Conservation (phyloP, 2,329 filamentous ascomycete species). For the Coniella lustricola region DNA sequence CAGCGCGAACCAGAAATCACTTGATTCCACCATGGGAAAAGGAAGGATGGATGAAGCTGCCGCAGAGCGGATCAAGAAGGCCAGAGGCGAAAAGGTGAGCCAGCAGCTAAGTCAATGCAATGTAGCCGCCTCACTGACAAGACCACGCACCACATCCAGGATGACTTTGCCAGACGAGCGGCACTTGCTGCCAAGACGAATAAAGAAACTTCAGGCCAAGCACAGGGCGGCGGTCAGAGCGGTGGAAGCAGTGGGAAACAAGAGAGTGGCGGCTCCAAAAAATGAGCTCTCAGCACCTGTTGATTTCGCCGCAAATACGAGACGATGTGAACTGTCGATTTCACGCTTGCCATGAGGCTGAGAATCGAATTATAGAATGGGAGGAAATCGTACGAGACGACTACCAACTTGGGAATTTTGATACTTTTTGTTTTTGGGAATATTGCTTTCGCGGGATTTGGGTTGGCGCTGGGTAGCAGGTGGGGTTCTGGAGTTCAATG, state of each 20-base stretch:
- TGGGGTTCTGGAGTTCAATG: conserved; percentile 14
- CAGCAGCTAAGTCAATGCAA: background rate
- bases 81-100: conserved; percentile 33
- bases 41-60: conserved; percentile 37
- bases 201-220: conserved; percentile 19
- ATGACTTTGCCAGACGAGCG: conserved; percentile 30
- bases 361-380: background rate
- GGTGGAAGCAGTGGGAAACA: conserved; percentile 17
- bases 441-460: conserved; percentile 11
- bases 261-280: conserved; percentile 11
- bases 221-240: conserved; percentile 13
- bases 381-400: conserved; percentile 1
- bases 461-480: conserved; percentile 14
- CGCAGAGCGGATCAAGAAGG: conserved; percentile 34
- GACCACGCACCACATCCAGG: conserved; percentile 19
- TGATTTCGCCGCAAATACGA: background rate
- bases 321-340: background rate
- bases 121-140: background rate
- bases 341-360: conserved; percentile 4
- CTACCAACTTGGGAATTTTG: conserved; percentile 10
- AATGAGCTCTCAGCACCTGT: conserved; percentile 9
- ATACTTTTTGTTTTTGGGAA: conserved; percentile 11
- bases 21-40: conserved; percentile 23
- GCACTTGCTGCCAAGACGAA: conserved; percentile 29
- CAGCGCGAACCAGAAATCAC: background rate